Evolutionary conservation across 2,329 filamentous ascomycete species (phyloP).

Genomic region (Colletotrichum sp.): DNA sequence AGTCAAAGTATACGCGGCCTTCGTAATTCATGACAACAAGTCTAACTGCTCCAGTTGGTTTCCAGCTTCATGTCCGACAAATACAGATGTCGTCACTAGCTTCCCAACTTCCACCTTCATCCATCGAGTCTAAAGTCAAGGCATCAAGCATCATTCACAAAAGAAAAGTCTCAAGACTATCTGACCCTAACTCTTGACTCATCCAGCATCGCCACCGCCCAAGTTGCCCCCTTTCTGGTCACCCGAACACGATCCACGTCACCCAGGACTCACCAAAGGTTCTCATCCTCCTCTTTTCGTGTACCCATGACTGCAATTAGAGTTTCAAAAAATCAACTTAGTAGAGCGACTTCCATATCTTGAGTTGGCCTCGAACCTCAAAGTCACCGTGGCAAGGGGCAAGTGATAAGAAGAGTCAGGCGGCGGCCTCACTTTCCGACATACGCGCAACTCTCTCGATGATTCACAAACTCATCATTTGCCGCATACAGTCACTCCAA

Average conservation of each 20-base stretch:
- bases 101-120: not conserved
- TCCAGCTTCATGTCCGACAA: rapidly evolving
- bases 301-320: not conserved
- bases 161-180: rapidly evolving
- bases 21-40: not conserved
- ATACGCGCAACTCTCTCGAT: not conserved
- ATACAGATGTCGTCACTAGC: not conserved
- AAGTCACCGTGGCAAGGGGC: not conserved
- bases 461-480: not conserved
- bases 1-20: not conserved
- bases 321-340: not conserved
- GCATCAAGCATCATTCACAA: not conserved
- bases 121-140: not conserved
- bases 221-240: not conserved
- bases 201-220: not conserved
- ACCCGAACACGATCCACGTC: not conserved
- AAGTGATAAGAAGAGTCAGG: not conserved
- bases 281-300: rapidly evolving
- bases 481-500: not conserved
- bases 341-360: rapidly evolving
- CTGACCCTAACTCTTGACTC: not conserved
- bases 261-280: not conserved
- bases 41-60: not conserved
- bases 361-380: not conserved
- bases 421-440: not conserved